phyloP scores from a whole-genome alignment of 306 rosid genomes.

The Albizia julibrissin region DNA sequence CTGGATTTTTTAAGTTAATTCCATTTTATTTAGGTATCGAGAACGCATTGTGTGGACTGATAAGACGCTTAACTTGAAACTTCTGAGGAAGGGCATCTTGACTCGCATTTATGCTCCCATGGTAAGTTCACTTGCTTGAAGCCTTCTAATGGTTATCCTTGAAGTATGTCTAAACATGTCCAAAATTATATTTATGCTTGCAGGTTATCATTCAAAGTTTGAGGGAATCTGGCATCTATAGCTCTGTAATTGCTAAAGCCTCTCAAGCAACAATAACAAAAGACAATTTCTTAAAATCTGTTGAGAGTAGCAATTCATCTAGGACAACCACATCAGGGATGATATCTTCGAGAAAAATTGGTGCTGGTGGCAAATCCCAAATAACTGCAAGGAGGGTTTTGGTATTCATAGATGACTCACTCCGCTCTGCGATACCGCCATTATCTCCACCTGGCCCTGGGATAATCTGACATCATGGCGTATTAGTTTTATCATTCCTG shows the following conservation, averaged over 20 bases:
- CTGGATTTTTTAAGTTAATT: neutral
- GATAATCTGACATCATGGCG: constrained; percentile 31
- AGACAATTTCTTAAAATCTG: constrained; percentile 67
- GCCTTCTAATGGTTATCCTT: constrained; percentile 26
- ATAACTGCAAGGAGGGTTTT: constrained; percentile 67
- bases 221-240: constrained; percentile 77
- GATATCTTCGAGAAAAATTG: constrained; percentile 64
- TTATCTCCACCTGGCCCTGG: constrained; percentile 68
- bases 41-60: constrained; percentile 92
- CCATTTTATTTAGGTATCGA: constrained; percentile 67
- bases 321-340: constrained; percentile 47
- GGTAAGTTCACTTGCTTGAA: constrained; percentile 47
- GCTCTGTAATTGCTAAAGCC: constrained; percentile 68
- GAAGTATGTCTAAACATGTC: constrained; percentile 8
- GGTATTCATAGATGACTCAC: constrained; percentile 48
- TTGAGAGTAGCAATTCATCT: constrained; percentile 72
- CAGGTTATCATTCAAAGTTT: constrained; percentile 83
- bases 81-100: constrained; percentile 81
- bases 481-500: constrained; percentile 23
- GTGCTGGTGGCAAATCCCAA: constrained; percentile 53
- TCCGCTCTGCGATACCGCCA: constrained; percentile 74
- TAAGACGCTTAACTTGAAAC: constrained; percentile 61
- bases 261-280: constrained; percentile 52
- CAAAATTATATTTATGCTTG: constrained; percentile 20
- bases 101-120: constrained; percentile 85